phyloP scores from a whole-genome alignment of 2,329 filamentous ascomycete genomes.

The Penicillium psychrosexuale region DNA sequence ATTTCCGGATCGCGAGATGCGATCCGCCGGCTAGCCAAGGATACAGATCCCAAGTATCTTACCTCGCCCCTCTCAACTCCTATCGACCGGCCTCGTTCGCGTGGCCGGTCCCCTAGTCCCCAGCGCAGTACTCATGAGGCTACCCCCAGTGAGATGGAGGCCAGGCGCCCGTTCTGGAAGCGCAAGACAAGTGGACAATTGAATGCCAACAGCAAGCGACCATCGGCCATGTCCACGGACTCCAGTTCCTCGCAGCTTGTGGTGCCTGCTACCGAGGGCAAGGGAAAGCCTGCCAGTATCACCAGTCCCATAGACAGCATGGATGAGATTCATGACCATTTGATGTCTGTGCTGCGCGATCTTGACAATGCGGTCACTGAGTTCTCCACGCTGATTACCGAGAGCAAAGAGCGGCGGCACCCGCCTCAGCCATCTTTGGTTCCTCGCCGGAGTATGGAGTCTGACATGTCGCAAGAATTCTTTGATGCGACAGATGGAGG shows the following conservation, averaged over 20 bases:
- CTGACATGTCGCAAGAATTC: conserved; percentile 80
- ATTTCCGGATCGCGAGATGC: conserved; percentile 87
- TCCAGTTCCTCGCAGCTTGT: conserved; percentile 52
- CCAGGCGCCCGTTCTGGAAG: conserved; percentile 85
- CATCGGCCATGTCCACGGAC: conserved; percentile 43
- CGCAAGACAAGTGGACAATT: conserved; percentile 66
- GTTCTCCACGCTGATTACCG: conserved; percentile 72
- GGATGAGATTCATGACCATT: conserved; percentile 73
- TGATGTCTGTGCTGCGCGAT: conserved; percentile 77
- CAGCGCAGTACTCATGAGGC: conserved; percentile 31
- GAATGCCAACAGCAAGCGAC: conserved; percentile 37
- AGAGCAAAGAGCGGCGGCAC: conserved; percentile 73
- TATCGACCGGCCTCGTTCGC: conserved; percentile 22
- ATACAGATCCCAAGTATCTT: conserved; percentile 66
- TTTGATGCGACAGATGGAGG: conserved; percentile 81
- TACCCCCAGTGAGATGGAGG: conserved; percentile 39
- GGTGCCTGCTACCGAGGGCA: conserved; percentile 43
- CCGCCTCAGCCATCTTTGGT: conserved; percentile 53
- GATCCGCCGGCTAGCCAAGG: conserved; percentile 78
- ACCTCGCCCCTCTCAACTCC: conserved; percentile 21
- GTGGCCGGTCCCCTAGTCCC: conserved; percentile 36
- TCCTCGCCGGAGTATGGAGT: conserved; percentile 72
- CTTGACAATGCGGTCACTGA: conserved; percentile 79
- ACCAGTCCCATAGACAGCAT: conserved; percentile 50
- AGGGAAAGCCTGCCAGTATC: conserved; percentile 35